Evolutionary conservation across 805 yeast genomes (phyloP).

Genomic region (Saturnispora gosingensis): DNA sequence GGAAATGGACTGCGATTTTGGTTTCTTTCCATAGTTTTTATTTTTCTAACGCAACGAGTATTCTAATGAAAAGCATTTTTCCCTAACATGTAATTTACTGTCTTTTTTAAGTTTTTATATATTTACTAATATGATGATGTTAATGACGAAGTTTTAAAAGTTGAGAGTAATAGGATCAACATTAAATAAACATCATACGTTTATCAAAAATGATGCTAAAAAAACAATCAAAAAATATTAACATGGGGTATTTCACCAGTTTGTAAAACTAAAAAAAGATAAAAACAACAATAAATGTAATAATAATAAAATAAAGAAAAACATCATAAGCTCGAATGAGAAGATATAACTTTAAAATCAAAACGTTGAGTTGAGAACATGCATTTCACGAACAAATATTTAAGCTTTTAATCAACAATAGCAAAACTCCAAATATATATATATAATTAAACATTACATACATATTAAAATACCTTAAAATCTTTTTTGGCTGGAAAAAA

Average conservation of each 20-base stretch:
- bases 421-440: not conserved
- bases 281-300: not conserved
- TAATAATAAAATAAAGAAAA: not conserved
- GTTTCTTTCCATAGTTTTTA: slow-evolving; percentile 3
- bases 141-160: not conserved
- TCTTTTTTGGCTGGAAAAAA: not conserved
- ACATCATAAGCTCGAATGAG: slow-evolving; percentile 4
- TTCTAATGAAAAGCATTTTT: not conserved
- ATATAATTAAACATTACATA: not conserved
- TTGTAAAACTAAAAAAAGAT: not conserved
- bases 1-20: slow-evolving; percentile 5
- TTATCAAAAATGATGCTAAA: not conserved
- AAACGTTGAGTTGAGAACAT: not conserved
- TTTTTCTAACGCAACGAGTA: not conserved
- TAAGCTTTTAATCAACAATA: not conserved
- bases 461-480: not conserved
- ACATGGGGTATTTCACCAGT: not conserved
- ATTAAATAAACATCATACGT: too few relatives aligned
- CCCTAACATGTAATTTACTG: not conserved
- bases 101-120: not conserved
- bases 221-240: not conserved
- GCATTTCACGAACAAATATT: not conserved
- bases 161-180: not conserved
- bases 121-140: not conserved
- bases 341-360: not conserved